Evolutionary conservation across 805 yeast species (phyloP).

Genomic region (Candida taoyuanica): DNA sequence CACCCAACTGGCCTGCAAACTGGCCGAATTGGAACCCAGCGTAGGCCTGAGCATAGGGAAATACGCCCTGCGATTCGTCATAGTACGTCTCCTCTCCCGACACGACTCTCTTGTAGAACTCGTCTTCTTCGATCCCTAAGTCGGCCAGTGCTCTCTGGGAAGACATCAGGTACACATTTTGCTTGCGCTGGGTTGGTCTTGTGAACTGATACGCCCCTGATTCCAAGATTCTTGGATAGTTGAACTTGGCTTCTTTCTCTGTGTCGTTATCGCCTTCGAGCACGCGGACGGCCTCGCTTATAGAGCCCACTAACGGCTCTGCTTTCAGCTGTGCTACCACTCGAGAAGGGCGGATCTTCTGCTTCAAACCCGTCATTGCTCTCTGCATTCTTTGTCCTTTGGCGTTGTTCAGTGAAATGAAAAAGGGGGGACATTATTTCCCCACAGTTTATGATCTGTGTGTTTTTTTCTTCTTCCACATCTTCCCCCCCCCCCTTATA

Average conservation of each 20-base stretch:
- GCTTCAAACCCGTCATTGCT: too few species aligned
- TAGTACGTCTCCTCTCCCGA: slow-evolving; percentile 52
- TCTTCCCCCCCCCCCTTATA: too few species aligned
- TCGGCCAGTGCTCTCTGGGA: slow-evolving; percentile 59
- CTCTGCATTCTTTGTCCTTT: too few species aligned
- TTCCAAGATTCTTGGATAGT: slow-evolving; percentile 46
- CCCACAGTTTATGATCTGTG: too few species aligned
- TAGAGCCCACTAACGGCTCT: slow-evolving; percentile 30
- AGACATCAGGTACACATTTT: slow-evolving; percentile 49
- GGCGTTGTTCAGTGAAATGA: too few species aligned
- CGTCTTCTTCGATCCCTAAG: slow-evolving; percentile 49
- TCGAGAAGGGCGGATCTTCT: slow-evolving; percentile 13
- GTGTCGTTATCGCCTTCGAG: slow-evolving; percentile 22
- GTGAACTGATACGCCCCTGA: slow-evolving; percentile 73
- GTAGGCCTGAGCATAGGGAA: slow-evolving; percentile 87
- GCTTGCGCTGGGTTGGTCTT: slow-evolving; percentile 56
- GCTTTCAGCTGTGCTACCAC: slow-evolving; percentile 15
- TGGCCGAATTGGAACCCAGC: slow-evolving; percentile 97
- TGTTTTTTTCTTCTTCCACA: too few species aligned
- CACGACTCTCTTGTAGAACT: slow-evolving; percentile 48
- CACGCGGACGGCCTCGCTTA: slow-evolving; percentile 27
- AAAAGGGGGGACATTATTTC: too few species aligned
- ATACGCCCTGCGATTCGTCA: slow-evolving; percentile 35
- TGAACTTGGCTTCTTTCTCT: slow-evolving; percentile 30
- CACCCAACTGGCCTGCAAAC: slow-evolving; percentile 97